Percentiles rank a stretch among this genome's conserved stretches.
phyloP scores from a whole-genome alignment of 2,329 filamentous ascomycete species.

The Ceratocystis papillata region DNA sequence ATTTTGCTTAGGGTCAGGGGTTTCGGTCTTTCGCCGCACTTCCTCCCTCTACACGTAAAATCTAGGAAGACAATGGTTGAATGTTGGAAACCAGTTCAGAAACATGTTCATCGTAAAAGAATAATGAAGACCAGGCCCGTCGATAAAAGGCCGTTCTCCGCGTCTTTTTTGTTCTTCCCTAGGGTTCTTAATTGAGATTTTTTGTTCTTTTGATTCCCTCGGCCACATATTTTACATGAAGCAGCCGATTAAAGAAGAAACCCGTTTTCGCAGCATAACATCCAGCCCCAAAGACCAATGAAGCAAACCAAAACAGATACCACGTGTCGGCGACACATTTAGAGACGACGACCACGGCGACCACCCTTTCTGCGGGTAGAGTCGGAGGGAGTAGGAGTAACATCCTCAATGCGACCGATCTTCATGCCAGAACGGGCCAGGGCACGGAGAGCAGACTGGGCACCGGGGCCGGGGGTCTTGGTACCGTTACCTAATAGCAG shows the following conservation, averaged over 20 bases:
- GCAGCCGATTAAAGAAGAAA: slow-evolving; percentile 25
- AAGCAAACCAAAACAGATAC: slow-evolving; percentile 24
- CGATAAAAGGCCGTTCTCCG: slow-evolving; percentile 23
- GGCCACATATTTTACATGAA: slow-evolving; percentile 23
- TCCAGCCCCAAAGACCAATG: slow-evolving; percentile 22
- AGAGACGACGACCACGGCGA: slow-evolving; percentile 99
- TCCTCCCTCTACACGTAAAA: background rate
- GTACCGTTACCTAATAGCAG: slow-evolving; percentile 71
- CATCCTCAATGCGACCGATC: slow-evolving; percentile 99
- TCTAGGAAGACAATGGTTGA: slow-evolving; percentile 7
- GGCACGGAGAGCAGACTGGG: slow-evolving; percentile 96
- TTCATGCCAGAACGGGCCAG: slow-evolving; percentile 99
- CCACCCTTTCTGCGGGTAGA: slow-evolving; percentile 99
- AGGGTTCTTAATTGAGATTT: slow-evolving; percentile 24
- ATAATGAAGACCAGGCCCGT: slow-evolving; percentile 25
- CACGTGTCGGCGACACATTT: slow-evolving; percentile 34
- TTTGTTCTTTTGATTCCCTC: slow-evolving; percentile 26
- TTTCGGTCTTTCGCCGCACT: background rate
- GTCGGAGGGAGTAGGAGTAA: slow-evolving; percentile 97
- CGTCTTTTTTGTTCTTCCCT: slow-evolving; percentile 25
- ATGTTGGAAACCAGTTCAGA: slow-evolving; percentile 24
- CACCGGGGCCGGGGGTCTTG: slow-evolving; percentile 98
- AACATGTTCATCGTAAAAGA: slow-evolving; percentile 25
- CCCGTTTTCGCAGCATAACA: slow-evolving; percentile 25
- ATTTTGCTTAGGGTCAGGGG: no score